Evolutionary conservation across 352 stramenopile genomes (phyloP), one percentile per base, ranked within the genome.

Genomic region (Pythium phragmiticola): DNA sequence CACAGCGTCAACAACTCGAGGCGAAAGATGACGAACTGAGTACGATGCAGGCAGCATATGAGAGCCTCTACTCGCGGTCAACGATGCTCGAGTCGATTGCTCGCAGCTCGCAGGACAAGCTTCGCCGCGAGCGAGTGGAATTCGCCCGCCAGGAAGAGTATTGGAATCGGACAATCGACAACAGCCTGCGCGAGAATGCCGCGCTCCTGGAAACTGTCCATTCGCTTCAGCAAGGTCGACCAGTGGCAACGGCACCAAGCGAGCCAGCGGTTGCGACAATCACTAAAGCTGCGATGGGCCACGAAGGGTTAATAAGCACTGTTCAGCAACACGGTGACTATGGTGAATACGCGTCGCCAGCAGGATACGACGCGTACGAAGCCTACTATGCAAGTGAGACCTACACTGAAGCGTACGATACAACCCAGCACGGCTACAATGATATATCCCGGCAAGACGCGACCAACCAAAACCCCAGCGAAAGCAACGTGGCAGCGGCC

Each of bases 41-140:
- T 7, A 65, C 69, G 4, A 62, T 80, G 17, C 72, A 74, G 8
- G 57, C 65, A 13, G 75, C 74, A 0, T 75, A 79, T 23, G 62
- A 73, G 11, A 78, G 76, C 9, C 46, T 86, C 2, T 53, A 66
- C 4, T 76, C 73, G 21, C 75, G 80, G 17, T 82, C 78, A 26
- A 66, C 80, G 13, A 72, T 87, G 56, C 68, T 91, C 30, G 78
- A 91, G 65, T 79, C 70, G 6, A 80, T 91, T 33, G 78, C 80
- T n/a, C 68, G 75, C 0, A 76, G 63, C 23, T 73, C 82, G 1
- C 78, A 91, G 46, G 76, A 85, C 28, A 88, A 84, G 33, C 47
- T 91, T 5, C 69, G 67, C 23, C 76, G 69, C 34, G 82, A 91
- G 26, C 76, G 80, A 5, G 68, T 57, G 4, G 80, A 88, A 46